Evolutionary conservation across 192 early-diverging fungal species (phyloP), one percentile per base, ranked within the genome.

Genomic region (Oehlia diaphana): DNA sequence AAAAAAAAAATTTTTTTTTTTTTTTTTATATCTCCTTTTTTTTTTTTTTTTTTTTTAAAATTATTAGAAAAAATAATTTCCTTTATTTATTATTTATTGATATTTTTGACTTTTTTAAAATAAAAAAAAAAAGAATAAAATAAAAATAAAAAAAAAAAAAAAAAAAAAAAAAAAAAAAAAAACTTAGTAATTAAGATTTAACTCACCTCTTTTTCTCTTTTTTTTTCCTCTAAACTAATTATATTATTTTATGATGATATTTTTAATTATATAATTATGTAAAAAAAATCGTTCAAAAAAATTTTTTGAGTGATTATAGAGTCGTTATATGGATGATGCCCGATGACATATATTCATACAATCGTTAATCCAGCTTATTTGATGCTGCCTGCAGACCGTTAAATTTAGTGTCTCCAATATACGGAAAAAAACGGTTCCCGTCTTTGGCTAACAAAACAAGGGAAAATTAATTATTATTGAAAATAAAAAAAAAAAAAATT

Each of bases 221-320:
- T 39, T 70, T 37, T 70, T 16, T 58, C 19, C 14, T 16, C 53
- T 58, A 58, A 14, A 58, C 68, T 14, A 39, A 70, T 70, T 70
- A 70, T 70, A 70, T 70, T 70, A 70, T 16, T 39, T 16, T 70
- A 42, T 70, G 14, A 63, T 63, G 63, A 63, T 67, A 67, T 39
- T 21, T n/a, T 19, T 58, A 19, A 58, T 58, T 58, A 58, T 58
- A 37, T 58, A 58, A 58, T 58, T 44, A 44, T 44, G 9, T 44
- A 44, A 44, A 44, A 44, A 58, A 58, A 58, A 16, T 58, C 53
- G 53, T 21, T 58, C 53, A 58, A 58, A 5, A 16, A 19, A 14
- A 1, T 31, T 31, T 31, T 31, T 31, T 31, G 7, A 44, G 42
- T 8, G 28, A 2, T 33, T 31, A 31, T 16, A 33, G 28, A 66